Conservation (phyloP, 306 rosid genomes). For the Mimosa bimucronata region DNA sequence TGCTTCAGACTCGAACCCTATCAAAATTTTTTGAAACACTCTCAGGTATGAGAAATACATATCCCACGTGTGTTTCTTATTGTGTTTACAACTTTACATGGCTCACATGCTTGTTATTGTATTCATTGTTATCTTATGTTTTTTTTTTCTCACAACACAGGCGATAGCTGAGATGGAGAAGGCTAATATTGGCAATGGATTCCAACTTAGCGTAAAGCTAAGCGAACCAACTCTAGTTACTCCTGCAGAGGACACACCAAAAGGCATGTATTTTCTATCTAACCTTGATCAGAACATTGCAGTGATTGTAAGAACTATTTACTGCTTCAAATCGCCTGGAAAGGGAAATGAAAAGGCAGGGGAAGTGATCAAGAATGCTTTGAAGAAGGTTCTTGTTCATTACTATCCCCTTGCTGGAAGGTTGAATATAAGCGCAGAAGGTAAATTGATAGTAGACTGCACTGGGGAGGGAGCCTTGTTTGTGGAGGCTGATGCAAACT, state of each 20-base stretch:
- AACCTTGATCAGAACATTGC: slow-evolving; percentile 96
- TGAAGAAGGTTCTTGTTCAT: slow-evolving; percentile 70
- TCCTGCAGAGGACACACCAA: slow-evolving; percentile 73
- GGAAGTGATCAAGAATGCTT: slow-evolving; percentile 64
- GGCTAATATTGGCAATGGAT: slow-evolving; percentile 1
- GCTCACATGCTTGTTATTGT: slow-evolving; percentile 22
- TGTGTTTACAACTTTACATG: slow-evolving; percentile 31
- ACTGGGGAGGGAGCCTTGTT: slow-evolving; percentile 87
- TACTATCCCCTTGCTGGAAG: slow-evolving; percentile 92
- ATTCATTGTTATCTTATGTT: not conserved
- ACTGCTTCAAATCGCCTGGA: slow-evolving; percentile 58
- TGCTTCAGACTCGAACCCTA: not conserved
- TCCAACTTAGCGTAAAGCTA: slow-evolving; percentile 54
- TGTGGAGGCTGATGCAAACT: slow-evolving; percentile 88
- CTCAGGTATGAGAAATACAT: slow-evolving; percentile 1
- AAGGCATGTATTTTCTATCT: slow-evolving; percentile 74
- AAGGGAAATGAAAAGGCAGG: slow-evolving; percentile 67
- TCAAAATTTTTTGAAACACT: not conserved
- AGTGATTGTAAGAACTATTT: slow-evolving; percentile 69
- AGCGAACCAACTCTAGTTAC: slow-evolving; percentile 60
- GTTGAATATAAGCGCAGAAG: slow-evolving; percentile 68
- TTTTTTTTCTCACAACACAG: not conserved
- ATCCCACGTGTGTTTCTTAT: not conserved
- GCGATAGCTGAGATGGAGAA: slow-evolving; percentile 44
- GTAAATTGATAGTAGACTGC: slow-evolving; percentile 83